Conservation (phyloP, 345 rosid genomes). For the Cardamine chenopodiifolia region DNA sequence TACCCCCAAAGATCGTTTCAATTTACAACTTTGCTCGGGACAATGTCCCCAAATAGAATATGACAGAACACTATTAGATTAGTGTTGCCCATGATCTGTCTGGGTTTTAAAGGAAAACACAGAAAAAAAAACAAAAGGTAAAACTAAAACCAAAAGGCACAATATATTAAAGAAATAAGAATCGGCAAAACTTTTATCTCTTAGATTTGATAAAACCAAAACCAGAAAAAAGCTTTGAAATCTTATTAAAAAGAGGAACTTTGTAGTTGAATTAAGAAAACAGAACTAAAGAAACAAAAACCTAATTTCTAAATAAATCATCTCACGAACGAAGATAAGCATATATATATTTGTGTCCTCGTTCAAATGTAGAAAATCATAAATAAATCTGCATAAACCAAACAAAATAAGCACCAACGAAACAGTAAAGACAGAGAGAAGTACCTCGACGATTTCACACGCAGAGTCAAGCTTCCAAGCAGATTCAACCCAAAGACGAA, state of each 20-base stretch:
- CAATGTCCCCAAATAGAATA: background rate
- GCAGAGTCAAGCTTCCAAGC: background rate
- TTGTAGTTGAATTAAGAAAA: background rate
- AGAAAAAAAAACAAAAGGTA: background rate
- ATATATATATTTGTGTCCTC: background rate
- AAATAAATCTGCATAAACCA: no score
- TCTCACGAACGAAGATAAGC: background rate
- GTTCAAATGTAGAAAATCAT: background rate
- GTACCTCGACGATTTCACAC: background rate
- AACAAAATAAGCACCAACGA: no score
- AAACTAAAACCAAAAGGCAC: background rate
- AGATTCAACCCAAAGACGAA: background rate
- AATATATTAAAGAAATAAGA: background rate
- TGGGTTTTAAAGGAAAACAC: background rate
- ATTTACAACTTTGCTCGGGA: background rate
- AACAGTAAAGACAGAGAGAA: background rate
- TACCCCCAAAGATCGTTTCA: background rate
- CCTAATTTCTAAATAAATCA: no score
- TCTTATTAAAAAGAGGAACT: background rate
- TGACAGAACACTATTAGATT: slow-evolving; percentile 7
- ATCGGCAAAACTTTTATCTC: background rate
- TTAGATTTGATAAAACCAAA: background rate
- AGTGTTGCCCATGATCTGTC: slow-evolving; percentile 4
- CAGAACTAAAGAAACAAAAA: background rate
- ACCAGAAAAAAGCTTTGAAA: background rate